Conservation (phyloP, 345 rosid species). For the Arabis alpina region DNA sequence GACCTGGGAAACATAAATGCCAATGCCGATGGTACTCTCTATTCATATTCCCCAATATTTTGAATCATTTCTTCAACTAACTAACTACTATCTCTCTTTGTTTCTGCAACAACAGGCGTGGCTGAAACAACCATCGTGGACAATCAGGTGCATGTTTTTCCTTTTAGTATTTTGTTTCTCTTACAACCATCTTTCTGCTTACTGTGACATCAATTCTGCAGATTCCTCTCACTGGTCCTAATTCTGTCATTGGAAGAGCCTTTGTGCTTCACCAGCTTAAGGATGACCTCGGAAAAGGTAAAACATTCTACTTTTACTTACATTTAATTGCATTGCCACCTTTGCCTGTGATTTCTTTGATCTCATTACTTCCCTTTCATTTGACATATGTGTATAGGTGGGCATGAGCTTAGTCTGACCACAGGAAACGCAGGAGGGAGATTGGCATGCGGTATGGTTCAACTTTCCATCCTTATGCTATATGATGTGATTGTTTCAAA, state of each 20-base stretch:
- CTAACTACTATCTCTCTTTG: constrained; percentile 14
- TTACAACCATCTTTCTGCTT: constrained; percentile 4
- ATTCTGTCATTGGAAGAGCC: constrained; percentile 88
- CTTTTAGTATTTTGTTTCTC: neutral
- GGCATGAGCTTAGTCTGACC: constrained; percentile 92
- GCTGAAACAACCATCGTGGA: constrained; percentile 92
- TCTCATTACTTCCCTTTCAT: constrained; percentile 38
- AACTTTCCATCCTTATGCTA: neutral
- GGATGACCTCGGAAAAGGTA: constrained; percentile 98
- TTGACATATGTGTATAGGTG: constrained; percentile 57
- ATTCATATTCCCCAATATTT: constrained; percentile 2
- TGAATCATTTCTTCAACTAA: neutral
- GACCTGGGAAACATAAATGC: constrained; percentile 99
- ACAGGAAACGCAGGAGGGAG: constrained; percentile 99
- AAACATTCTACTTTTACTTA: neutral
- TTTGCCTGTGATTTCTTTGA: neutral
- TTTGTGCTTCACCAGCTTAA: constrained; percentile 94
- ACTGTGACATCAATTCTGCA: constrained; percentile 39
- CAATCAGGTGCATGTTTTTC: constrained; percentile 51
- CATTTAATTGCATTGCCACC: neutral
- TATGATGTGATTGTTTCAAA: constrained; percentile 3
- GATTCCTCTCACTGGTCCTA: constrained; percentile 84
- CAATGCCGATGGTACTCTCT: constrained; percentile 72
- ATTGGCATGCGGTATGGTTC: constrained; percentile 87
- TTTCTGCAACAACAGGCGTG: constrained; percentile 56